Evolutionary conservation across 1,284 basidiomycete genomes (phyloP).

Genomic region (Cryptococcus deneoformans): DNA sequence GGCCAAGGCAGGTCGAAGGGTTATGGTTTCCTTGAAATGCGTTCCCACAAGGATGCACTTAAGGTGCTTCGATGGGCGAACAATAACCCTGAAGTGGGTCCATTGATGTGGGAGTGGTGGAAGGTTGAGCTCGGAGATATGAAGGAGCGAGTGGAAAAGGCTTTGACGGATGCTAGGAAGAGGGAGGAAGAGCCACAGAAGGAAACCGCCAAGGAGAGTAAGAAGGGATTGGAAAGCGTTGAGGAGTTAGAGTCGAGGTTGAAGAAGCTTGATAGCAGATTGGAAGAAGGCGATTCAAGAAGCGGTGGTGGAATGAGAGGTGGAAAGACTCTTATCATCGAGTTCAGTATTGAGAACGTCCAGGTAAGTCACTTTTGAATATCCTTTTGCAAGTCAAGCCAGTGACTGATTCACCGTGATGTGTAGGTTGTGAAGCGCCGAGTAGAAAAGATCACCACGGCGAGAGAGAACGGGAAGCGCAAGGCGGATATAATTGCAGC

Average conservation of each 20-base stretch:
- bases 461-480: slow-evolving; percentile 15
- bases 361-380: slow-evolving; percentile 57
- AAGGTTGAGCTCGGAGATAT: slow-evolving; percentile 72
- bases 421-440: slow-evolving; percentile 45
- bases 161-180: slow-evolving; percentile 33
- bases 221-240: slow-evolving; percentile 38
- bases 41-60: slow-evolving; percentile 81
- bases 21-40: slow-evolving; percentile 94
- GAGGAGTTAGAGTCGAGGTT: slow-evolving; percentile 52
- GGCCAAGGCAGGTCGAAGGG: slow-evolving; percentile 85
- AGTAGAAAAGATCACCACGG: slow-evolving; percentile 40
- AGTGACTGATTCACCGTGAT: background rate
- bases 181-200: slow-evolving; percentile 32
- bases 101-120: slow-evolving; percentile 76
- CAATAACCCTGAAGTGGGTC: slow-evolving; percentile 68
- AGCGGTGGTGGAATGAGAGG: slow-evolving; percentile 47
- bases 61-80: slow-evolving; percentile 92
- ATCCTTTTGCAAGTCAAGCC: background rate
- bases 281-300: slow-evolving; percentile 39
- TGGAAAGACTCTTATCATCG: slow-evolving; percentile 71
- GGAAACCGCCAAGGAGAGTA: slow-evolving; percentile 38
- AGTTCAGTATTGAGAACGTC: slow-evolving; percentile 92
- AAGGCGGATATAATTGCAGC: slow-evolving; percentile 17
- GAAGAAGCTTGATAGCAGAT: slow-evolving; percentile 43
- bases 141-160: slow-evolving; percentile 58